phyloP scores from a whole-genome alignment of 148 eudicot genomes.

The Dianthus caryophyllus region DNA sequence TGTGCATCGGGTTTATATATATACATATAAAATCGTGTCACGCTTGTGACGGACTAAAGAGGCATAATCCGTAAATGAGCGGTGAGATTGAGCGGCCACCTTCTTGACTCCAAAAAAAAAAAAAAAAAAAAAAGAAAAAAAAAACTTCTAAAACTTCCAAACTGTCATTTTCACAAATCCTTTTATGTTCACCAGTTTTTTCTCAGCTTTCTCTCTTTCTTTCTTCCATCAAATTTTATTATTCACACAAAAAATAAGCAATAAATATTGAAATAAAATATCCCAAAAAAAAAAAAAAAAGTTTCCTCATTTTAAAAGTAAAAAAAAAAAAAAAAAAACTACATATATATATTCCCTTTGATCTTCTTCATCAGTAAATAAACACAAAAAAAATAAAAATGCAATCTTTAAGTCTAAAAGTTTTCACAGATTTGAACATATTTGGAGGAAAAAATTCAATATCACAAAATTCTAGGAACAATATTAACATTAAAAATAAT shows the following conservation, averaged over 20 bases:
- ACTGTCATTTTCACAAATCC: conserved; percentile 10
- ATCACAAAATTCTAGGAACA: conserved; percentile 23
- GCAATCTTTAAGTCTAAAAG: conserved; percentile 54
- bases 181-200: background rate
- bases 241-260: too few species aligned
- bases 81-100: conserved; percentile 1
- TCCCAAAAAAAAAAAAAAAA: too few species aligned
- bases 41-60: too few species aligned
- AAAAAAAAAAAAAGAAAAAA: too few species aligned
- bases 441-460: conserved; percentile 22
- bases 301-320: background rate
- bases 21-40: too few species aligned
- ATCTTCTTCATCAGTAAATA: background rate
- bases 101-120: too few species aligned
- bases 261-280: background rate
- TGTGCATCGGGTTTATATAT: too few species aligned
- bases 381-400: conserved; percentile 26
- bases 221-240: background rate
- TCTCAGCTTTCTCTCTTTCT: background rate
- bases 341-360: background rate
- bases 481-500: too few species aligned
- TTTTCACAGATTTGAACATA: conserved; percentile 40
- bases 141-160: conserved; percentile 2
- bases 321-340: background rate
- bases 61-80: too few species aligned